Evolutionary conservation across 306 rosid genomes (phyloP), one percentile per base, ranked within the genome.

Genomic region (Elaeagnus macrophylla): DNA sequence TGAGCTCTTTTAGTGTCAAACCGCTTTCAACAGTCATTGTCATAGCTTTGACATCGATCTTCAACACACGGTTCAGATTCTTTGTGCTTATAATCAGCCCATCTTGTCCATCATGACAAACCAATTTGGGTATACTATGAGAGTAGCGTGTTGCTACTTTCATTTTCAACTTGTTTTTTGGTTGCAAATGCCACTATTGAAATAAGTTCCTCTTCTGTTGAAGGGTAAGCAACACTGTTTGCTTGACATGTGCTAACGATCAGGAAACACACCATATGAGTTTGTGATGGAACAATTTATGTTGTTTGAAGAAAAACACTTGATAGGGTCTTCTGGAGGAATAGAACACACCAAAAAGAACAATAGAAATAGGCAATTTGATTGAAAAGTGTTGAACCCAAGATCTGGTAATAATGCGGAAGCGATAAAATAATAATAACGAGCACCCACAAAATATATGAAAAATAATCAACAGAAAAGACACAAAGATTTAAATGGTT

Each of bases 71-170:
- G 32, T 5, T 25, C 32, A 25, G 32, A 25, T 25, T 25, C 0
- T 25, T 25, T 3, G 32, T 25, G 32, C 32, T 25, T 25, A 25
- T 25, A 5, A 25, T 3, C 32, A 25, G 4, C 32, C 32, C 32
- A 25, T 25, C 32, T 25, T 25, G 32, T 3, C 32, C 32, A 25
- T 25, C 32, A 25, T 84, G 94, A 36, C 94, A 90, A 1, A 76
- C 95, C 64, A 89, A 56, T 60, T 85, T 89, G 0, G 97, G 89
- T 9, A 81, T 71, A 73, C 93, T 85, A 60, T 89, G 97, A 13
- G 84, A 80, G 52, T 17, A 80, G 0, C 84, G 76, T 5, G 89
- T 80, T 0, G 72, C 68, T 3, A 66, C 89, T 59, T 85, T 85
- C 53, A 85, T 71, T 40, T 79, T 82, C 5, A 37, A 64, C 10